phyloP scores from a whole-genome alignment of 208 protist genomes.

The Leishmania arabica region DNA sequence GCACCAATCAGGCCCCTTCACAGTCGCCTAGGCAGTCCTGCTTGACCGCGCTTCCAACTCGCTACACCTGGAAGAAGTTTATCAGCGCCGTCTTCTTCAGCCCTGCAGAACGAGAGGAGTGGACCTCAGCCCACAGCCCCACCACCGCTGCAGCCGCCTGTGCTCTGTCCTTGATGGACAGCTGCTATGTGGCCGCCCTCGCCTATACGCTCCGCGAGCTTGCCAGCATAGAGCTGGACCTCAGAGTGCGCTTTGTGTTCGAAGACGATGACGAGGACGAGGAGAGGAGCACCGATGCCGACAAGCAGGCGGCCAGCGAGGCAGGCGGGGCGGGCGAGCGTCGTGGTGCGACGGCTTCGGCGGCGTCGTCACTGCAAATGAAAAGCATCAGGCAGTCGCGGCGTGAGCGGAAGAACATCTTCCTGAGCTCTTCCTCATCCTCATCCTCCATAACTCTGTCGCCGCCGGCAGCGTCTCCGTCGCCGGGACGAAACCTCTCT shows the following conservation, averaged over 20 bases:
- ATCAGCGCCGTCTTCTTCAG: constrained; percentile 30
- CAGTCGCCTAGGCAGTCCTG: background rate
- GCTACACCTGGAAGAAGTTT: constrained; percentile 30
- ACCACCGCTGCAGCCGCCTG: constrained; percentile 11
- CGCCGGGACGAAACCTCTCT: background rate
- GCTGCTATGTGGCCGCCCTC: constrained; percentile 20
- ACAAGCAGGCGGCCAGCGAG: background rate
- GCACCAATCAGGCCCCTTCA: background rate
- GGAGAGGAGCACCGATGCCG: background rate
- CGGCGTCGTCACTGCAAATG: background rate
- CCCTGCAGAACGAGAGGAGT: constrained; percentile 12
- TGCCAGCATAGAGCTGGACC: constrained; percentile 7
- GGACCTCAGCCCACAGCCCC: constrained; percentile 4
- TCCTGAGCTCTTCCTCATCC: constrained; percentile 30
- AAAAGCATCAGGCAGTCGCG: background rate
- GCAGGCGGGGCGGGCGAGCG: background rate
- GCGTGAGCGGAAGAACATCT: constrained; percentile 19
- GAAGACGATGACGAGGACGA: constrained; percentile 28
- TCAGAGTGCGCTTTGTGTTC: constrained; percentile 18
- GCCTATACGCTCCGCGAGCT: constrained; percentile 27
- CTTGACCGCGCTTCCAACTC: background rate
- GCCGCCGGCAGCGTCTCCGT: background rate
- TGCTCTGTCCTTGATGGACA: constrained; percentile 23
- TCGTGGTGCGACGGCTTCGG: background rate
- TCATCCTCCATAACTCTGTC: background rate